A percentile compares a stretch with the other conserved stretches of the same genome.
Evolutionary conservation across 2,329 filamentous ascomycete species (phyloP).

Genomic region (Elsinoe perseae): DNA sequence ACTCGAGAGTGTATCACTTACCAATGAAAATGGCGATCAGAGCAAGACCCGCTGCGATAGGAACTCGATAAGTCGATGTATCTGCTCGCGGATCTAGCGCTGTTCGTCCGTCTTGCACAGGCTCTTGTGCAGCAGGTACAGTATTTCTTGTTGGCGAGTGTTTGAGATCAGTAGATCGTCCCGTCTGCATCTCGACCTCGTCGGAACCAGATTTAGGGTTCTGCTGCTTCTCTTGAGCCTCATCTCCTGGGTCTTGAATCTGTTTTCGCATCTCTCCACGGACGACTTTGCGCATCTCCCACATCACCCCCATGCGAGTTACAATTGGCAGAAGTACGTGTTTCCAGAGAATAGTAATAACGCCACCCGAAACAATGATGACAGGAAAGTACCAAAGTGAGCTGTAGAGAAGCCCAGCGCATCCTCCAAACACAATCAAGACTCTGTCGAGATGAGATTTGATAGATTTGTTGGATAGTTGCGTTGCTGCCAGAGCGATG

Average conservation of each 20-base stretch:
- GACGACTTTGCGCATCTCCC: not conserved
- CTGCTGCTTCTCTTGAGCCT: not conserved
- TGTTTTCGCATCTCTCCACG: not conserved
- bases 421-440: constrained; percentile 54
- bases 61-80: constrained; percentile 1
- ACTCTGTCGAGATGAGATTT: constrained; percentile 56
- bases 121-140: not conserved
- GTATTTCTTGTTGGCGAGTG: not conserved
- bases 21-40: not conserved
- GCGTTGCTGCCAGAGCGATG: constrained; percentile 60
- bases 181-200: not conserved
- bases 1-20: not conserved
- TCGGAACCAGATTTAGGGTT: not conserved
- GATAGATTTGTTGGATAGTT: constrained; percentile 58
- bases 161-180: not conserved
- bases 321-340: not conserved
- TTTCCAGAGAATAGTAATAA: constrained; percentile 50
- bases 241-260: not conserved
- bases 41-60: not conserved
- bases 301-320: not conserved
- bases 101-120: not conserved
- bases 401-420: constrained; percentile 61
- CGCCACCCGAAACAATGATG: constrained; percentile 51
- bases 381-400: constrained; percentile 68
- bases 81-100: not conserved